A percentile compares a stretch with the other conserved stretches of the same genome.
Conservation (phyloP, 805 yeast genomes). For the Wickerhamiella domercqiae region DNA sequence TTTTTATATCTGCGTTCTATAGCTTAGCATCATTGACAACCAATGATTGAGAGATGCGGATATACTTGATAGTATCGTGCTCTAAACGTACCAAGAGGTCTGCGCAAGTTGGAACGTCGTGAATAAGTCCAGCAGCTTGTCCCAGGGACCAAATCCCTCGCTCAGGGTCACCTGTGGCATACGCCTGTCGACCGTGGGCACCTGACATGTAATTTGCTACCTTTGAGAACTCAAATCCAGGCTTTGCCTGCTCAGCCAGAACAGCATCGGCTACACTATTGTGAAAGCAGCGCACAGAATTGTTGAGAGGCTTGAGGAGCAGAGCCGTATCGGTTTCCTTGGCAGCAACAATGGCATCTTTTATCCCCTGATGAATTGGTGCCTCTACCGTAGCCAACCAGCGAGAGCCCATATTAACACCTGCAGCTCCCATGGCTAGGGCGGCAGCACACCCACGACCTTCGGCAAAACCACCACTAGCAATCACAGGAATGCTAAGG, state of each 20-base stretch:
- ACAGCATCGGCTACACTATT: slow-evolving; percentile 20
- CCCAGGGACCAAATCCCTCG: slow-evolving; percentile 24
- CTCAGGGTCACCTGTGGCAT: slow-evolving; percentile 20
- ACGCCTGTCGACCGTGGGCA: slow-evolving; percentile 19
- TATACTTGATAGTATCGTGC: slow-evolving; percentile 14
- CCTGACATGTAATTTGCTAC: slow-evolving; percentile 20
- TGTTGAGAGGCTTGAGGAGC: slow-evolving; percentile 19
- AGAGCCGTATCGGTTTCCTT: slow-evolving; percentile 20
- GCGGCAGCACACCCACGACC: slow-evolving; percentile 24
- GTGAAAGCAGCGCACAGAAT: slow-evolving; percentile 20
- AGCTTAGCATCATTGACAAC: slow-evolving; percentile 2
- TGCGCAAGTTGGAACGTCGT: slow-evolving; percentile 22
- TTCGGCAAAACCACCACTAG: slow-evolving; percentile 23
- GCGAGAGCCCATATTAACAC: slow-evolving; percentile 24
- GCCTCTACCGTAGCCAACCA: slow-evolving; percentile 22
- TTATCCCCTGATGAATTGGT: slow-evolving; percentile 19
- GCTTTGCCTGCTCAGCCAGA: slow-evolving; percentile 16
- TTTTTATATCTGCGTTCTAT: background rate
- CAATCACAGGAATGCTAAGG: slow-evolving; percentile 21
- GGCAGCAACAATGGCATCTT: slow-evolving; percentile 14
- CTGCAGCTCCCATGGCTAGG: slow-evolving; percentile 20
- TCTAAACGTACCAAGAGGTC: slow-evolving; percentile 19
- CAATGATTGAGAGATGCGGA: slow-evolving; percentile 1
- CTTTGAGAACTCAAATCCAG: slow-evolving; percentile 16
- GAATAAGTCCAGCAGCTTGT: slow-evolving; percentile 19